phyloP scores from a whole-genome alignment of 768 basidiomycete species.

The Macrolepiota dolichaula region DNA sequence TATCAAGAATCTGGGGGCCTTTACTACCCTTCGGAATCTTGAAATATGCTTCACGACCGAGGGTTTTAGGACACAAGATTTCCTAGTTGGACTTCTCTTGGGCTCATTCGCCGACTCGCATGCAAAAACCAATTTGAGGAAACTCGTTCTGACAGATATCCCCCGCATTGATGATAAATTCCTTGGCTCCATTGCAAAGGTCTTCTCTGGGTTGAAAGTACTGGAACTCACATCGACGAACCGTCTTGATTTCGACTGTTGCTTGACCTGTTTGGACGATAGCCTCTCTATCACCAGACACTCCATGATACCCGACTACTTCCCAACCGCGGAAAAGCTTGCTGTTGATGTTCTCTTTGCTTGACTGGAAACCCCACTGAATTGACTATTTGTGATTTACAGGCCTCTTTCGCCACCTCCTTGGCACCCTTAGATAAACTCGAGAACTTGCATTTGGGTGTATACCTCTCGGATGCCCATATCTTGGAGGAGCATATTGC shows the following conservation, averaged over 20 bases:
- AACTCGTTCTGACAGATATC: constrained; percentile 49
- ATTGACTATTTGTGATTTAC: background rate
- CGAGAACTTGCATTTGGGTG: constrained; percentile 51
- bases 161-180: constrained; percentile 53
- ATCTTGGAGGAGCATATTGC: constrained; percentile 45
- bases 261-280: constrained; percentile 65
- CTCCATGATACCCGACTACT: constrained; percentile 60
- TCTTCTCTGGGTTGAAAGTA: constrained; percentile 41
- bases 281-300: constrained; percentile 50
- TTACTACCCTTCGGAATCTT: constrained; percentile 35
- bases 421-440: constrained; percentile 45
- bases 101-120: constrained; percentile 24
- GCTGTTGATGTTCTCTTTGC: constrained; percentile 41
- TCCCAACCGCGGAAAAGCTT: constrained; percentile 36
- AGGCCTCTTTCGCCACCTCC: constrained; percentile 43
- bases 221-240: constrained; percentile 61
- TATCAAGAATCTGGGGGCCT: constrained; percentile 21
- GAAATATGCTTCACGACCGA: constrained; percentile 40
- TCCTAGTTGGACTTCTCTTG: constrained; percentile 30
- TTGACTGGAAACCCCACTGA: background rate
- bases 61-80: constrained; percentile 42
- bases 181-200: constrained; percentile 40
- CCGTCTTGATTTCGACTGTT: constrained; percentile 54
- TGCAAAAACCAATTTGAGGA: constrained; percentile 35
- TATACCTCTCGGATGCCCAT: constrained; percentile 56